Conservation (phyloP, 768 basidiomycete species). For the Podaxis sp. region DNA sequence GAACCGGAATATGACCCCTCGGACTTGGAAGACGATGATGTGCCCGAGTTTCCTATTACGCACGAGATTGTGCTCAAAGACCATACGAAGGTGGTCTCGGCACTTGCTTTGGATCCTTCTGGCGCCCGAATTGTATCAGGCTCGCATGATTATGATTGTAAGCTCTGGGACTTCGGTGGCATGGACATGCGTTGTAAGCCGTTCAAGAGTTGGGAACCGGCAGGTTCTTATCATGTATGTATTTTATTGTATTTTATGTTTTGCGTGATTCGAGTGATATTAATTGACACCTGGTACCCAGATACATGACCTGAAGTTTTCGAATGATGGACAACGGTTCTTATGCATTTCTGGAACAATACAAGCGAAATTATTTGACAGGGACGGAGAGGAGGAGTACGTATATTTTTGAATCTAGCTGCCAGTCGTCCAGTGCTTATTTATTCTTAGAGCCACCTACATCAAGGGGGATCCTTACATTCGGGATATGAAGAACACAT, state of each 20-base stretch:
- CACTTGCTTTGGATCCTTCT: slow-evolving; percentile 87
- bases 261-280: slow-evolving; percentile 3
- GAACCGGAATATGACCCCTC: slow-evolving; percentile 60
- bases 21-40: slow-evolving; percentile 35
- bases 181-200: slow-evolving; percentile 90
- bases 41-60: slow-evolving; percentile 75
- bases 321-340: slow-evolving; percentile 80
- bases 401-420: slow-evolving; percentile 26
- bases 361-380: slow-evolving; percentile 85
- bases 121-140: slow-evolving; percentile 90
- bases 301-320: slow-evolving; percentile 91
- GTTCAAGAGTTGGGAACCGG: slow-evolving; percentile 95
- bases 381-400: slow-evolving; percentile 91
- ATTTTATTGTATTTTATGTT: slow-evolving; percentile 24
- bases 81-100: slow-evolving; percentile 93
- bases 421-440: slow-evolving; percentile 31
- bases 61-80: slow-evolving; percentile 93
- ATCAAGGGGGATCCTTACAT: slow-evolving; percentile 98
- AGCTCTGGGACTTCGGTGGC: slow-evolving; percentile 99
- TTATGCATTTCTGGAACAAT: slow-evolving; percentile 85
- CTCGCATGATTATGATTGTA: slow-evolving; percentile 96
- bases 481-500: slow-evolving; percentile 98
- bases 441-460: slow-evolving; percentile 64
- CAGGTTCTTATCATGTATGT: slow-evolving; percentile 85
- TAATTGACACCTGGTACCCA: slow-evolving; percentile 25